Percentiles rank a stretch among this genome's conserved stretches.
These are phyloP conservation scores for Gracilaria gracilis DNA, from an alignment of 23 red algal genomes.

Conservation along the genomic window DNA sequence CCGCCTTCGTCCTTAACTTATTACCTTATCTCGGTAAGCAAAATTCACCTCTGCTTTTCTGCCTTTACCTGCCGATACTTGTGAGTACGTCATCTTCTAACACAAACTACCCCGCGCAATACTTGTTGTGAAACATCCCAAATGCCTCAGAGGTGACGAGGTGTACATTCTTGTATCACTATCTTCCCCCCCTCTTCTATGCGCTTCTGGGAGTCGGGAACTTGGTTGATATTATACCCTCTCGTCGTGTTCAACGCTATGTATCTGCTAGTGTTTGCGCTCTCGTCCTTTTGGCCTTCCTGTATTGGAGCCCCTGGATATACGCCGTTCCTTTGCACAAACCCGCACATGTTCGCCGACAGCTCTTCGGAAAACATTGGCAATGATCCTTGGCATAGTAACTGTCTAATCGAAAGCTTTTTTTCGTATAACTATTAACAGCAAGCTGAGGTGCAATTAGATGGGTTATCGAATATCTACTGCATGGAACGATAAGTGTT, in stretches of 20 bases:
- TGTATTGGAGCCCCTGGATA: constrained; percentile 83
- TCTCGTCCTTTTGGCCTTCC: constrained; percentile 42
- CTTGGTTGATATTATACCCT: constrained; percentile 64
- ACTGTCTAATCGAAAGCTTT: background rate
- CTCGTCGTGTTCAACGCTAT: constrained; percentile 11
- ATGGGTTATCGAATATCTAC: background rate
- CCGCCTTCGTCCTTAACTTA: constrained; percentile 78
- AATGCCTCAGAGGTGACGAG: constrained; percentile 63
- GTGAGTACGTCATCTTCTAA: background rate
- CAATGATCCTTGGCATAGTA: background rate
- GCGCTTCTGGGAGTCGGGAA: constrained; percentile 78
- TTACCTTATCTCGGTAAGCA: constrained; percentile 71
- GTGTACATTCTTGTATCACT: constrained; percentile 99
- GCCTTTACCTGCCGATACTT: background rate
- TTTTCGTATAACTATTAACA: background rate
- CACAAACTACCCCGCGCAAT: background rate
- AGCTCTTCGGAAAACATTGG: constrained; percentile 59
- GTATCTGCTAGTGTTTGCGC: constrained; percentile 5
- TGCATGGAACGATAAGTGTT: background rate
- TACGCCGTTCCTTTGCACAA: constrained; percentile 52
- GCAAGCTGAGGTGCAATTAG: background rate
- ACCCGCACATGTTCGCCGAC: constrained; percentile 32
- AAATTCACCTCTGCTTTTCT: background rate
- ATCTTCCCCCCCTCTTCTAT: constrained; percentile 87
- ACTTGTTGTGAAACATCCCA: constrained; percentile 42